These are phyloP conservation scores for Xylaria sp. DNA, from an alignment of 2,329 filamentous ascomycete genomes.

Conservation along the genomic window DNA sequence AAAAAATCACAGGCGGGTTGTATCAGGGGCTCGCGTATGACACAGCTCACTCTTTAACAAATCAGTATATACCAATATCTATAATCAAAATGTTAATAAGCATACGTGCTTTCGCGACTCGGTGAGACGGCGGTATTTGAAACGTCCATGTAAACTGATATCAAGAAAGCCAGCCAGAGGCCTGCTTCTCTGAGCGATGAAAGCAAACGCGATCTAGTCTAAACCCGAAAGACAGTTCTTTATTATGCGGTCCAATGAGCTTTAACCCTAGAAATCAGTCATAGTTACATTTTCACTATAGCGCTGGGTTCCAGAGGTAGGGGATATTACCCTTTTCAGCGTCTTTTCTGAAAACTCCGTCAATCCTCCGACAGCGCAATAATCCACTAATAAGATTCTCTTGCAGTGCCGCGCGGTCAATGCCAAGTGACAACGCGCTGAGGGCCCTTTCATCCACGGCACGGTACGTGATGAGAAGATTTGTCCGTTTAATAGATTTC, in stretches of 20 bases:
- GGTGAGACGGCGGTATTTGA: not conserved
- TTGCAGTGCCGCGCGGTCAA: not conserved
- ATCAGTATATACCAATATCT: slow-evolving; percentile 13
- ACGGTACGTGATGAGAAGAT: not conserved
- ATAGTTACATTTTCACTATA: not conserved
- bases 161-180: not conserved
- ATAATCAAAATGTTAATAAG: slow-evolving; percentile 29
- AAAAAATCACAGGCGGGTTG: slow-evolving; percentile 26
- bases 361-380: slow-evolving; percentile 18
- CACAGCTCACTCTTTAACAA: slow-evolving; percentile 17
- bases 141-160: not conserved
- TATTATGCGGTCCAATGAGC: slow-evolving; percentile 28
- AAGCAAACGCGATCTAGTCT: not conserved
- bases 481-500: not conserved
- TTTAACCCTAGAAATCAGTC: not conserved
- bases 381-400: slow-evolving; percentile 29
- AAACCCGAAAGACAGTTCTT: slow-evolving; percentile 1
- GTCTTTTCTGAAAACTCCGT: slow-evolving; percentile 10
- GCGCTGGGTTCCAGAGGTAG: slow-evolving; percentile 1
- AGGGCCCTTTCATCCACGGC: not conserved
- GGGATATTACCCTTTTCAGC: slow-evolving; percentile 26
- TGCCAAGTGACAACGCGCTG: slow-evolving; percentile 1
- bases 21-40: slow-evolving; percentile 13
- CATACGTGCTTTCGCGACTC: not conserved
- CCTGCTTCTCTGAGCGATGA: not conserved